Base-by-base conservation (phyloP, 2,329 filamentous ascomycete genomes). In the Corynespora cassiicola region DNA sequence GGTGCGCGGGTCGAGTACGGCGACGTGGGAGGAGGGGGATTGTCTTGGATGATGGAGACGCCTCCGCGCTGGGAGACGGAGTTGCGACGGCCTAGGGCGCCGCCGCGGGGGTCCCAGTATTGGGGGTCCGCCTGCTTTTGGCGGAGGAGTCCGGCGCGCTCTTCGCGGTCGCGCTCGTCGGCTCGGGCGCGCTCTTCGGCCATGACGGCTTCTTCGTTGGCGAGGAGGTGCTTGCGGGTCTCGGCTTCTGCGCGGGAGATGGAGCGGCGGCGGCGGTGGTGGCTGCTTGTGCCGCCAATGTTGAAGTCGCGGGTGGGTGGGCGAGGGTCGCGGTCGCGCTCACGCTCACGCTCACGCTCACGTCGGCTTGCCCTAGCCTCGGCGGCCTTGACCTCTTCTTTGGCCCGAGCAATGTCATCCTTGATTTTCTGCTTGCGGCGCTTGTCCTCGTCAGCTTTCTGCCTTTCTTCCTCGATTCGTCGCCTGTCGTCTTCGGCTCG, bases 21-120 rank as follows among this genome's bases (percentile, higher is more conserved):
- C n/a, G 44, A 36, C 25, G 42, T 54, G 22, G 43, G 29, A 0
- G 32, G 24, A 4, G 59, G 58, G 3, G 55, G 53, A 18, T 35
- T 47, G 2, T 47, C 38, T 26, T 65, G 61, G 12, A 49, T 42
- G 33, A 64, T 42, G 31, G 54, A 59, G 8, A 55, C 40, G 19
- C 58, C 61, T 11, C 36, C 36, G 11, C 57, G 54, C 9, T 55
- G 54, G 12, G 49, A 38, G 5, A 54, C 34, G 2, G 58, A 57
- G 11, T 33, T 36, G 10, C 53, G 48, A 21, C 49, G 53, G 10
- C 24, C 31, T 10, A 51, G 26, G 21, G 19, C 11, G 31, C 39
- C 32, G 43, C 42, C 39, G 10, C 51, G 39, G 7, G 51, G 39
- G 32, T 47, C 36, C 31, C 36, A 53, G 42, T 54, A 50, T 23